These are phyloP conservation scores for Misopates orontium DNA, from an alignment of 257 asterid genomes.

Conservation along the genomic window DNA sequence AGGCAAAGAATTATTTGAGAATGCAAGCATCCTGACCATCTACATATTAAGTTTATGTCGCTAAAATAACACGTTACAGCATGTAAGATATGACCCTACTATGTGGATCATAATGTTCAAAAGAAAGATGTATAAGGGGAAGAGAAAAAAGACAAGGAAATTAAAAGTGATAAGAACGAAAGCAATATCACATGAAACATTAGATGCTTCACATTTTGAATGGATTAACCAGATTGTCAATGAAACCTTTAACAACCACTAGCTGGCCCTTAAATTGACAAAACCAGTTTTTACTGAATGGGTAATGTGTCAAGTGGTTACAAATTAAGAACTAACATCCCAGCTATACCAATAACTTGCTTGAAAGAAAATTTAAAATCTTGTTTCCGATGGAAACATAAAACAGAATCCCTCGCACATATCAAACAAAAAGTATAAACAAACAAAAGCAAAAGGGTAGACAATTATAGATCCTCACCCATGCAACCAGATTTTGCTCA, in stretches of 20 bases:
- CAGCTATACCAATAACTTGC: not conserved
- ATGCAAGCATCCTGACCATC: slow-evolving; percentile 7
- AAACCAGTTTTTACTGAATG: not conserved
- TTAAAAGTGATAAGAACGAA: not conserved
- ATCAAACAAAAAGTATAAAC: not conserved
- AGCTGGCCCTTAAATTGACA: not conserved
- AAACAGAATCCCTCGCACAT: not conserved
- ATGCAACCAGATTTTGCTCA: slow-evolving; percentile 58
- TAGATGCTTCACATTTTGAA: not conserved
- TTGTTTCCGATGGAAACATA: not conserved
- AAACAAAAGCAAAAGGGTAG: not conserved
- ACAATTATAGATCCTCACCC: slow-evolving; percentile 48
- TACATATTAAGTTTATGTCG: not conserved
- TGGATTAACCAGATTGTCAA: too few species aligned
- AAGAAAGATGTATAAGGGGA: too few species aligned
- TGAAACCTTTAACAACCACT: slow-evolving; percentile 3
- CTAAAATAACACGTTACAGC: not conserved
- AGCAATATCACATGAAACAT: not conserved
- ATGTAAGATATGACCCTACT: not conserved
- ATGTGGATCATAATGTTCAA: not conserved
- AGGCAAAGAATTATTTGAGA: not conserved
- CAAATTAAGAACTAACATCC: not conserved
- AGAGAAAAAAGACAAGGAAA: not conserved
- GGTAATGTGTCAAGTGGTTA: not conserved
- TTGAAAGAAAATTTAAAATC: not conserved